Evolutionary conservation across 495 filamentous ascomycete genomes (phyloP), one percentile per base, ranked within the genome.

Genomic region (Talaromyces nanjingensis): DNA sequence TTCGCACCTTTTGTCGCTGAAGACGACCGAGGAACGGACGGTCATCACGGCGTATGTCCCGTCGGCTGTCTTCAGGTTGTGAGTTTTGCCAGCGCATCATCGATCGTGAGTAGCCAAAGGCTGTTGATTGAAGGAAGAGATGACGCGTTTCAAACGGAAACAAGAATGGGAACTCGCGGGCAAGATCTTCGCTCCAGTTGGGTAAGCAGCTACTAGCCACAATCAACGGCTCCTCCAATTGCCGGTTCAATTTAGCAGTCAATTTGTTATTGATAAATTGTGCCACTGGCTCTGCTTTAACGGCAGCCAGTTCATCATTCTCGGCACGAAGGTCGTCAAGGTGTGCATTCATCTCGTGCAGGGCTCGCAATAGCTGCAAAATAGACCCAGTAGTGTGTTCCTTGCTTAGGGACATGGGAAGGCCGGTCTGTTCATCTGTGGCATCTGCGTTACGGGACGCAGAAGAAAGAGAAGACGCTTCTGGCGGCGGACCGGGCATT

Each of bases 221-320:
- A 66, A 99, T 97, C 49, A 99, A 79, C n/a, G 94, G 94, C 76
- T 99, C 94, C 72, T 99, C 94, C 45, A 99, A 77, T 71, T 99
- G 94, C 33, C 94, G 87, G 69, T 99, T 99, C 49, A 99, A 83
- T 75, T 99, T 99, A n/a, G 94, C 94, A 2, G 94, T 99, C 57
- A 99, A 84, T 75, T 99, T 99, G 0, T 93, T 97, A 69, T 99
- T 99, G 74, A 99, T 94, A 69, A 99, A 98, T 68, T 98, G 96
- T 11, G 93, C 88, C 47, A 97, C 71, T 6, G 93, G 90, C 74
- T 98, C 94, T n/a, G 84, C 76, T 47, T 88, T 91, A 54, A 96
- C 77, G 59, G 83, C 86, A 47, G 88, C 72, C 3, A 81, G 76
- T 55, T 89, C 87, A 68, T 89, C 88, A 68, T 91, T 90, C 56